Conservation (phyloP, 192 early-diverging fungal genomes). For the Thamnidium elegans region DNA sequence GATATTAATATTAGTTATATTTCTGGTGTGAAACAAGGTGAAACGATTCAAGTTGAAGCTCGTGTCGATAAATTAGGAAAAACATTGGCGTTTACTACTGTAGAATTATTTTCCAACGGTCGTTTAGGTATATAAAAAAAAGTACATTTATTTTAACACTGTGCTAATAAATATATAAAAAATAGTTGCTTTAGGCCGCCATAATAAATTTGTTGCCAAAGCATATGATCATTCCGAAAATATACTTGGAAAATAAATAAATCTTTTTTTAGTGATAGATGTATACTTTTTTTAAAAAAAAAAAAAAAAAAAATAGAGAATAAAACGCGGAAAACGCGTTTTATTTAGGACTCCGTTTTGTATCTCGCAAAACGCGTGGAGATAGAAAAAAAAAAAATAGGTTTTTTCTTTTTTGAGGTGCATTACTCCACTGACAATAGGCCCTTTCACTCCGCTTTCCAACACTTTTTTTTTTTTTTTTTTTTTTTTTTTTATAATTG, state of each 20-base stretch:
- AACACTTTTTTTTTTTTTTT: background rate
- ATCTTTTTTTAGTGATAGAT: background rate
- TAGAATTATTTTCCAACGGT: slow-evolving; percentile 42
- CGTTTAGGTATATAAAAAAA: slow-evolving; percentile 38
- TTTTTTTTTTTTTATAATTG: too few relatives aligned
- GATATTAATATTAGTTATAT: slow-evolving; percentile 57
- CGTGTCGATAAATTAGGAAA: slow-evolving; percentile 52
- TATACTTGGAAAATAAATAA: slow-evolving; percentile 11
- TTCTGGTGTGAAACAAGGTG: slow-evolving; percentile 43
- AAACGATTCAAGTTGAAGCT: slow-evolving; percentile 44
- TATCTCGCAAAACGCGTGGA: too few relatives aligned
- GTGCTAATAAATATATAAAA: background rate
- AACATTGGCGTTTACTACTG: slow-evolving; percentile 48
- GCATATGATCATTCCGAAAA: slow-evolving; percentile 34
- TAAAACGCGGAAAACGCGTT: background rate
- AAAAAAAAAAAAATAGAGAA: background rate
- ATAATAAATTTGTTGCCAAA: slow-evolving; percentile 53
- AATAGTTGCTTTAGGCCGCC: slow-evolving; percentile 48
- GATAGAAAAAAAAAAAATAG: background rate
- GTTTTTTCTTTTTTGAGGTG: background rate
- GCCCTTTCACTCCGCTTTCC: too few relatives aligned
- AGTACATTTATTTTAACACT: too few relatives aligned
- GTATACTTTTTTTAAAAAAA: background rate
- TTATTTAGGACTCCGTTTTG: too few relatives aligned
- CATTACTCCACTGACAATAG: too few relatives aligned